Conservation (phyloP, 345 rosid genomes). For the Psidium guajava region DNA sequence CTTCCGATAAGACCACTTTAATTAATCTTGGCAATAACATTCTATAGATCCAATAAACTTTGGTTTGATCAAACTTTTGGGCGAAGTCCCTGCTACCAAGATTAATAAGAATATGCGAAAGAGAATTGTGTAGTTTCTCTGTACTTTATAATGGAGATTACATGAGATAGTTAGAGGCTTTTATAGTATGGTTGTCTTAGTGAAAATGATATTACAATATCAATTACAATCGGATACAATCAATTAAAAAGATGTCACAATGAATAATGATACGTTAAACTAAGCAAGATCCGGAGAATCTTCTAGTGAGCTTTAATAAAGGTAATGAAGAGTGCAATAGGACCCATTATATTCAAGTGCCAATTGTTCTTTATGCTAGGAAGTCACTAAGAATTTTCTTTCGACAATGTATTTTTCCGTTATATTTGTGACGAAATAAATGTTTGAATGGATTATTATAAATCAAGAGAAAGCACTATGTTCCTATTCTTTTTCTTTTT, state of each 20-base stretch:
- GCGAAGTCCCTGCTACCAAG: neutral
- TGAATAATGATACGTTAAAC: neutral
- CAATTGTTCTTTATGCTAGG: neutral
- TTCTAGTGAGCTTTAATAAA: neutral
- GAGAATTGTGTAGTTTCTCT: neutral
- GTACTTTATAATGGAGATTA: neutral
- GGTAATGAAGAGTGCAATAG: neutral
- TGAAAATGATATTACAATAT: neutral
- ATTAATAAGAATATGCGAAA: neutral
- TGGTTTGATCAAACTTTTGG: neutral
- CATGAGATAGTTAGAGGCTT: neutral
- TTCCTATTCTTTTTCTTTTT: neutral
- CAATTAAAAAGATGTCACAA: neutral
- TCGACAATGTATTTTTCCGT: neutral
- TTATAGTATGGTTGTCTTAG: neutral
- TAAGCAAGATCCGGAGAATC: neutral
- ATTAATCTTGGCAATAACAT: neutral
- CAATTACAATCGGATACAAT: neutral
- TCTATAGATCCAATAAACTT: neutral
- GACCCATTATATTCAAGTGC: neutral
- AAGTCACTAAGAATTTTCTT: neutral
- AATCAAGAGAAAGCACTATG: neutral
- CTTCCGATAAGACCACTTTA: neutral
- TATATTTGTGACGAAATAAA: neutral
- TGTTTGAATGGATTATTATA: neutral